A percentile compares a stretch with the other conserved stretches of the same genome.
Evolutionary conservation across 257 asterid genomes (phyloP).

Genomic region (Solanum stenotomum): DNA sequence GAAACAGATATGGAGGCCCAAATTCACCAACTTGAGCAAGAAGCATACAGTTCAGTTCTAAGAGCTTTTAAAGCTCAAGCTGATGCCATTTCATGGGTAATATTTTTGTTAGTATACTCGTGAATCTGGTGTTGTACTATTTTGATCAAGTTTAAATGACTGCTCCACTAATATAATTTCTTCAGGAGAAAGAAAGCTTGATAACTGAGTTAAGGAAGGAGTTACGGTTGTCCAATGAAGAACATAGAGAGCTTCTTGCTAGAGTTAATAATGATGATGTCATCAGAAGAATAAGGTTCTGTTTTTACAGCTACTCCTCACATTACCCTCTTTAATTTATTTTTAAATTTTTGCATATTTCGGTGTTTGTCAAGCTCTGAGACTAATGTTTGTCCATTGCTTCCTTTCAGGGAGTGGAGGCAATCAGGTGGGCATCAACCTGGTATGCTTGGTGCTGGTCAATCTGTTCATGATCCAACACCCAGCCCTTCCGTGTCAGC

Average conservation of each 20-base stretch:
- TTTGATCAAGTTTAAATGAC: slow-evolving; percentile 17
- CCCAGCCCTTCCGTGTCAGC: slow-evolving; percentile 69
- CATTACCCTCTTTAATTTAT: background rate
- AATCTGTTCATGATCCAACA: slow-evolving; percentile 41
- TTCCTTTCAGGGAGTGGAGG: slow-evolving; percentile 51
- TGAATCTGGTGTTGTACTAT: slow-evolving; percentile 19
- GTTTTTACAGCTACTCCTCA: background rate
- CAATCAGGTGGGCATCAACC: slow-evolving; percentile 31
- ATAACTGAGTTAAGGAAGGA: slow-evolving; percentile 92
- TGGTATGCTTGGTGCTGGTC: slow-evolving; percentile 35
- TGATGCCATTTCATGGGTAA: slow-evolving; percentile 91
- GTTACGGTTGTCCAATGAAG: slow-evolving; percentile 84
- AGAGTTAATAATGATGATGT: slow-evolving; percentile 77
- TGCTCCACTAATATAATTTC: slow-evolving; percentile 21
- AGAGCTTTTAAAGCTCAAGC: slow-evolving; percentile 96
- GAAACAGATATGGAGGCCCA: slow-evolving; percentile 67
- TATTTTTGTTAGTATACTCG: background rate
- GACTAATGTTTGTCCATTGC: background rate
- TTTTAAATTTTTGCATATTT: background rate
- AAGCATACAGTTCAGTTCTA: slow-evolving; percentile 80
- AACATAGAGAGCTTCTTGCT: slow-evolving; percentile 74
- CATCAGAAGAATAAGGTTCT: slow-evolving; percentile 75
- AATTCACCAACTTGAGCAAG: slow-evolving; percentile 91
- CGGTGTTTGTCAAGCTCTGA: background rate
- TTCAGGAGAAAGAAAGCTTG: slow-evolving; percentile 87